A percentile compares a stretch with the other conserved stretches of the same genome.
Conservation (phyloP, 345 rosid genomes). For the Eucalyptus regnans region DNA sequence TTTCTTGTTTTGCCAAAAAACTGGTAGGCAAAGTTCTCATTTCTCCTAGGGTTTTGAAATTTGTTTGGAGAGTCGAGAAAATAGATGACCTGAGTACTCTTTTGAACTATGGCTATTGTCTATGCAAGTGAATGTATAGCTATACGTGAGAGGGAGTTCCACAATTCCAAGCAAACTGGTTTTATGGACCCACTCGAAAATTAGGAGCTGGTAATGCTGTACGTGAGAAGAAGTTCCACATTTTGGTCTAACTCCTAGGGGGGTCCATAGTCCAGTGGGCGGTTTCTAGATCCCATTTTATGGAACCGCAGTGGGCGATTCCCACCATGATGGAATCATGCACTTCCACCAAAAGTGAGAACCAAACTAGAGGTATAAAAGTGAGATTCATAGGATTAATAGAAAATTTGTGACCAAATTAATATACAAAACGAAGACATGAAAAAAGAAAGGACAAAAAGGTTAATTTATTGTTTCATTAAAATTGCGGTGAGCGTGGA, state of each 20-base stretch:
- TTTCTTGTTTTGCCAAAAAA: background rate
- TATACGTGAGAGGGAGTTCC: background rate
- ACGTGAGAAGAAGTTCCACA: no score
- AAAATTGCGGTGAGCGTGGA: slow-evolving; percentile 71
- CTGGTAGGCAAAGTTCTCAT: background rate
- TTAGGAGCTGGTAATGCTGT: rapidly evolving
- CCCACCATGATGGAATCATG: no score
- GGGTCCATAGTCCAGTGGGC: background rate
- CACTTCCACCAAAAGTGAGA: no score
- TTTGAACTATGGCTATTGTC: background rate
- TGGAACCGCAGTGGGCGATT: background rate
- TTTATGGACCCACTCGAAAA: background rate
- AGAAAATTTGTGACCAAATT: no score
- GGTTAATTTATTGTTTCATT: background rate
- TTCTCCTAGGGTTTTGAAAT: background rate
- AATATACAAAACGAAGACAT: no score
- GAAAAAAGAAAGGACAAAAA: background rate
- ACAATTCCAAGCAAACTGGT: background rate
- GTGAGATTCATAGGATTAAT: no score
- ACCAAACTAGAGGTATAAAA: no score
- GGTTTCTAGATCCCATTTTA: background rate
- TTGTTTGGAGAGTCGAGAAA: background rate
- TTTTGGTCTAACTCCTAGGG: background rate
- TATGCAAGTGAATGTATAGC: background rate
- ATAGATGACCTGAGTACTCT: background rate